These are phyloP conservation scores for Chenopodium formosanum DNA, from an alignment of 148 eudicot species.

Conservation along the genomic window DNA sequence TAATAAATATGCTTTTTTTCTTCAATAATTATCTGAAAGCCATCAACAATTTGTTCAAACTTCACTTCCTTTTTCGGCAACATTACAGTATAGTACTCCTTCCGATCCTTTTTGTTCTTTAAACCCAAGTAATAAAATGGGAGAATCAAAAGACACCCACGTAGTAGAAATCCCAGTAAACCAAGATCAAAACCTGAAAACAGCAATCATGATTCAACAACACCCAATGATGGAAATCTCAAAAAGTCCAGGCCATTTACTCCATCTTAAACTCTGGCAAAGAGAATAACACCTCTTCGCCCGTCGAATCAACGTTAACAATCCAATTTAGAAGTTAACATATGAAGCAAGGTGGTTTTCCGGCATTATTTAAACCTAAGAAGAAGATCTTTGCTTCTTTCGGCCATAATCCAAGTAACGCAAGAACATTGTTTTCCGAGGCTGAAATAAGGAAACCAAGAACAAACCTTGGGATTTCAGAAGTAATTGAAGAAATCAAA, in stretches of 20 bases:
- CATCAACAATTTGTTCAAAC: background rate
- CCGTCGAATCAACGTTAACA: conserved; percentile 41
- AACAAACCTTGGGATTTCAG: no score
- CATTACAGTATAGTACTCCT: background rate
- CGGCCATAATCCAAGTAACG: no score
- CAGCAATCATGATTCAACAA: conserved; percentile 44
- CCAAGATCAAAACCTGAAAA: background rate
- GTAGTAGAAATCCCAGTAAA: conserved; percentile 66
- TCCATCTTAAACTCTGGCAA: conserved; percentile 86
- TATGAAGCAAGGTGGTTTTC: no score
- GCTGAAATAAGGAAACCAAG: no score
- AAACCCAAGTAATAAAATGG: conserved; percentile 20
- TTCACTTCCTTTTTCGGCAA: background rate
- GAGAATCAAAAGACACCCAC: conserved; percentile 47
- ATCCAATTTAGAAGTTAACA: conserved; percentile 31
- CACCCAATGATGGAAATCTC: conserved; percentile 87
- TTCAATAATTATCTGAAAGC: no score
- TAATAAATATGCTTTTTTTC: background rate
- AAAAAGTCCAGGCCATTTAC: conserved; percentile 67
- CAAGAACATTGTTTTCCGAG: no score
- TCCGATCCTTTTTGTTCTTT: background rate
- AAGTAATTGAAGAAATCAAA: no score
- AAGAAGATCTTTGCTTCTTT: no score
- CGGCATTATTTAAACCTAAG: no score
- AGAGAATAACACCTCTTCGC: conserved; percentile 63